These are phyloP conservation scores for Chlorella ohadii DNA, from an alignment of 139 green algal species.

Conservation along the genomic window DNA sequence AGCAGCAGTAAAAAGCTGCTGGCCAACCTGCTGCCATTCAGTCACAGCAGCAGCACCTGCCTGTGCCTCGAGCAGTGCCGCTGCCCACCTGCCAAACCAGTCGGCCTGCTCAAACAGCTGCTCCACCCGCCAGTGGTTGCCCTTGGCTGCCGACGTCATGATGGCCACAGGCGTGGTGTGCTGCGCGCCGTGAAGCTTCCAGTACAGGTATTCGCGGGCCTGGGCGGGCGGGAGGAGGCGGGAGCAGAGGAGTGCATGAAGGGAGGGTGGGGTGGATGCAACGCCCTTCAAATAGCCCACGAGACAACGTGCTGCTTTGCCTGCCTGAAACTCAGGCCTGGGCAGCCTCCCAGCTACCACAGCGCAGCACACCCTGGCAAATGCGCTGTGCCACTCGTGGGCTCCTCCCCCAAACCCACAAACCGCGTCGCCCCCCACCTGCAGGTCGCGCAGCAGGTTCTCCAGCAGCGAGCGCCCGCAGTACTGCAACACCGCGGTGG, in stretches of 20 bases:
- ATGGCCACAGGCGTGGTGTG: slow-evolving; percentile 91
- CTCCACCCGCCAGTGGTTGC: slow-evolving; percentile 88
- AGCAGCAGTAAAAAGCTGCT: no score
- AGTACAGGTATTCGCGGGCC: slow-evolving; percentile 96
- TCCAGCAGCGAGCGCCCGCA: slow-evolving; percentile 92
- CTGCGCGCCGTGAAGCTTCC: slow-evolving; percentile 81
- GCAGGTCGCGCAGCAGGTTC: slow-evolving; percentile 90
- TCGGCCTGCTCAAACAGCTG: slow-evolving; percentile 62
- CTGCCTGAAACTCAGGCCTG: neutral
- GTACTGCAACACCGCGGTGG: slow-evolving; percentile 95
- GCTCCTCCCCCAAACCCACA: neutral
- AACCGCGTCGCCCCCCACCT: slow-evolving; percentile 47
- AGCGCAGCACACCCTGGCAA: no score
- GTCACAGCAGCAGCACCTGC: no score
- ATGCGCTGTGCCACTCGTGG: no score
- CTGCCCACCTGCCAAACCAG: slow-evolving; percentile 81
- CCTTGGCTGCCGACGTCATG: slow-evolving; percentile 98
- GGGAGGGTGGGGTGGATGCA: neutral
- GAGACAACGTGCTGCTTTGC: neutral
- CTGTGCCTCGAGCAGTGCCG: no score
- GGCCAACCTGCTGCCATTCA: no score
- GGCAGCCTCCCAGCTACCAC: no score
- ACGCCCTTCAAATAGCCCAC: no score
- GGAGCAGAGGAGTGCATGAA: no score
- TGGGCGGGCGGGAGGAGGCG: slow-evolving; percentile 27